Evolutionary conservation across 2,329 filamentous ascomycete species (phyloP), one percentile per base, ranked within the genome.

Genomic region (Torrubiella hemipterigena): DNA sequence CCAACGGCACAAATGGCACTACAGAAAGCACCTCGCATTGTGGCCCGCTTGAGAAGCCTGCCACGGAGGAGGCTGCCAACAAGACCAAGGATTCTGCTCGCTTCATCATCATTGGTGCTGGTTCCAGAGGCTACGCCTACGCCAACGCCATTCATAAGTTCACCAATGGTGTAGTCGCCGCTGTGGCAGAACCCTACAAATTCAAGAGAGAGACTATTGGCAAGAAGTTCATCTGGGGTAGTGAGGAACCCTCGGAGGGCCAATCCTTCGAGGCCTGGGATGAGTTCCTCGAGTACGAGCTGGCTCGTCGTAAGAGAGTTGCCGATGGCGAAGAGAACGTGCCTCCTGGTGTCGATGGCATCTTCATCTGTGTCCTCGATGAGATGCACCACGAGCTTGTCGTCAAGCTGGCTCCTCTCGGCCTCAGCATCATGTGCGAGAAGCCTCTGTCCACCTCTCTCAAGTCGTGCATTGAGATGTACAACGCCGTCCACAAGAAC

Each of bases 401-500:
- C 15, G 67, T 78, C 26, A 81, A 74, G 2, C 65, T 94, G 31
- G 78, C 81, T 2, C 71, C 71, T 10, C 58, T 77, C 62, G 50
- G 70, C 3, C 59, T 95, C 29, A 86, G 95, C 52, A 75, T 96
- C 40, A 82, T 95, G 66, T 93, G 86, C 52, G 91, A 98, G 64
- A 98, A 98, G 58, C 91, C 91, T 3, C 60, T 98, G 32, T 84
- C 86, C 1, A 85, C 84, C 15, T 80, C 73, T 0, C 60, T 96
- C 17, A 54, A 67, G 13, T 85, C 91, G 45, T 95, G 86, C 49
- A 60, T 94, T 21, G 65, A 63, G 26, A 89, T 93, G 46, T 84
- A 76, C 52, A 58, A 58, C 29, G 67, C 76, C 2, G 50, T 83
- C 39, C 49, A 56, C 11, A 51, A 54, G 6, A 42, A 39, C 2